Evolutionary conservation across 306 rosid species (phyloP).

Genomic region (Sicyos edulis): DNA sequence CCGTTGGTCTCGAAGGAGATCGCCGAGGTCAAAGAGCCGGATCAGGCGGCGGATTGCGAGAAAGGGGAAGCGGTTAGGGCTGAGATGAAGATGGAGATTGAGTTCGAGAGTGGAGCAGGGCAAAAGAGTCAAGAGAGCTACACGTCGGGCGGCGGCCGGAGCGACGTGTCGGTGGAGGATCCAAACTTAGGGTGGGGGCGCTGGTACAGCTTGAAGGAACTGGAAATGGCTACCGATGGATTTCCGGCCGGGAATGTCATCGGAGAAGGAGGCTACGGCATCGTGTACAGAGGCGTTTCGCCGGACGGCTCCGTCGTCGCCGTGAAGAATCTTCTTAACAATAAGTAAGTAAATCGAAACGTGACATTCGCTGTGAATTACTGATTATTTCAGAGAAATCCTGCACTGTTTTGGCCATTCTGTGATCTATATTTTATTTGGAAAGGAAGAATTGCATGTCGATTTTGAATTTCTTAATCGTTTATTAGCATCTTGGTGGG

Average conservation of each 20-base stretch:
- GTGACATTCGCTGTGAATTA: conserved; percentile 12
- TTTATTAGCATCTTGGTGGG: conserved; percentile 9
- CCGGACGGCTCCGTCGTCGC: conserved; percentile 78
- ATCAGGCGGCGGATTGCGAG: conserved; percentile 29
- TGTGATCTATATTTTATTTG: neutral
- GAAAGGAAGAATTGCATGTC: conserved; percentile 1
- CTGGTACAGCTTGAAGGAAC: conserved; percentile 76
- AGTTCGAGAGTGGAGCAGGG: conserved; percentile 25
- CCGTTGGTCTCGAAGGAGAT: conserved; percentile 84
- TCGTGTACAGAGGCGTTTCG: conserved; percentile 71
- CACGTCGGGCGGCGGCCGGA: conserved; percentile 38
- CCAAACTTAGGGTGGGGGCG: conserved; percentile 86
- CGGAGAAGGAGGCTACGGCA: conserved; percentile 95
- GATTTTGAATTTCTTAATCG: neutral
- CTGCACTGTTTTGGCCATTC: neutral
- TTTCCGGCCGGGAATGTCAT: conserved; percentile 63
- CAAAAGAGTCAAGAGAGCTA: conserved; percentile 39
- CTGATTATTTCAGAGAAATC: neutral
- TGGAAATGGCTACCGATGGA: conserved; percentile 65
- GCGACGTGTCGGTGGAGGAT: conserved; percentile 44
- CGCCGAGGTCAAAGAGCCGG: conserved; percentile 44
- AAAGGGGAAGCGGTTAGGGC: conserved; percentile 25
- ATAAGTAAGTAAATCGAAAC: conserved; percentile 51
- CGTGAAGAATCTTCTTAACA: conserved; percentile 88
- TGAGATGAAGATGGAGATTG: conserved; percentile 34